Conservation (phyloP, 1,139 yeast species). For the Candida albicans region DNA sequence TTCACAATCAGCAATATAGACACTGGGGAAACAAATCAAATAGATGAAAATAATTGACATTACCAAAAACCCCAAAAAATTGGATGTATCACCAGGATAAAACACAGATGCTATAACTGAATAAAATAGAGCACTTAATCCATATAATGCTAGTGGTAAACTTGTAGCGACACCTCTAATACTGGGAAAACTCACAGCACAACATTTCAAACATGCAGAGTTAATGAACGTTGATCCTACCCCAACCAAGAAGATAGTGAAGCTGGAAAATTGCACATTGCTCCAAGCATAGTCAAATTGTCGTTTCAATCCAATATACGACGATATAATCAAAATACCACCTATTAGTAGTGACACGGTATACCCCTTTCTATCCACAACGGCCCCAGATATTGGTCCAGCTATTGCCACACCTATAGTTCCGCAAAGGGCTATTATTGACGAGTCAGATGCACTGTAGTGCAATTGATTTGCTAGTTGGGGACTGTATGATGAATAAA, state of each 20-base stretch:
- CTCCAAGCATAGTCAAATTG: conserved; percentile 41
- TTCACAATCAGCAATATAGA: conserved; percentile 45
- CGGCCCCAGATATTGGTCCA: conserved; percentile 58
- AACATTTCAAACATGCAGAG: conserved; percentile 55
- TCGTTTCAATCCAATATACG: conserved; percentile 47
- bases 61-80: conserved; percentile 48
- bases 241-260: conserved; percentile 47
- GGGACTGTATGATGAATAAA: conserved; percentile 64
- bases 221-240: conserved; percentile 56
- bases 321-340: conserved; percentile 39
- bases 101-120: conserved; percentile 49
- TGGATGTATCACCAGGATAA: conserved; percentile 52
- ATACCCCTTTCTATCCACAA: conserved; percentile 58
- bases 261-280: conserved; percentile 34
- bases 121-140: conserved; percentile 58
- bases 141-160: conserved; percentile 58
- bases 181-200: conserved; percentile 57
- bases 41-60: conserved; percentile 40
- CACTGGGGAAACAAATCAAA: conserved; percentile 46
- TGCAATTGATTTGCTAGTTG: conserved; percentile 55
- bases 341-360: conserved; percentile 46
- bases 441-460: conserved; percentile 55
- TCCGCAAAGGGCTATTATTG: conserved; percentile 58
- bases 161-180: conserved; percentile 61
- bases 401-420: conserved; percentile 57